Evolutionary conservation across 2,329 filamentous ascomycete species (phyloP).

Genomic region (Albophoma yamanashiensis): DNA sequence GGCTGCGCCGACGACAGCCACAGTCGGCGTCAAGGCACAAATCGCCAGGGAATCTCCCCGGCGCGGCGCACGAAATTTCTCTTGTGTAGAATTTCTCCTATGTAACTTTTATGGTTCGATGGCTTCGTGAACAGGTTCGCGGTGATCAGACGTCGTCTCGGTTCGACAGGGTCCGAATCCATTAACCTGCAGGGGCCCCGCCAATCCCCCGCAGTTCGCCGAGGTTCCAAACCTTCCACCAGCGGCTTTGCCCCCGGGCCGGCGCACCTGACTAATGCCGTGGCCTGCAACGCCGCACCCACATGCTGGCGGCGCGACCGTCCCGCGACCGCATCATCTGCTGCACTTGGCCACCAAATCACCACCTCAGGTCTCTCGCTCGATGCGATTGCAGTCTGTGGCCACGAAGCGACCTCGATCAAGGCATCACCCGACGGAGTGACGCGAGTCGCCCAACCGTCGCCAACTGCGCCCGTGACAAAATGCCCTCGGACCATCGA

Average conservation of each 20-base stretch:
- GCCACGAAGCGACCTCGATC: background rate
- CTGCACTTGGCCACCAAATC: background rate
- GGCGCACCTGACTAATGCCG: background rate
- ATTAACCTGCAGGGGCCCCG: background rate
- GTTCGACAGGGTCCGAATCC: background rate
- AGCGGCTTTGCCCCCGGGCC: background rate
- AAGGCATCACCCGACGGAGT: background rate
- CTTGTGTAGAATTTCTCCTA: background rate
- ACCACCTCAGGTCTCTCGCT: background rate
- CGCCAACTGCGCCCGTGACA: slow-evolving; percentile 2
- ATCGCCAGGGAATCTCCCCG: background rate
- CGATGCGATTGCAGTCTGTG: background rate
- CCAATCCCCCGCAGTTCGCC: background rate
- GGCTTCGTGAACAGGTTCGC: background rate
- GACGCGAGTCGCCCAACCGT: background rate
- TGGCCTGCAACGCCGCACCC: background rate
- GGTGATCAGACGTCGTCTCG: background rate
- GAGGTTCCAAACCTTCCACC: background rate
- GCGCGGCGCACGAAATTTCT: background rate
- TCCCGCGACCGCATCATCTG: background rate
- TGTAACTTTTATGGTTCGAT: background rate
- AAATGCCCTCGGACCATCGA: slow-evolving; percentile 15
- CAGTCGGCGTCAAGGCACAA: background rate
- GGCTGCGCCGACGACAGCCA: background rate
- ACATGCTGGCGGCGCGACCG: background rate